Evolutionary conservation across 176 grass and related monocot species (phyloP).

Genomic region (Secale cereale): DNA sequence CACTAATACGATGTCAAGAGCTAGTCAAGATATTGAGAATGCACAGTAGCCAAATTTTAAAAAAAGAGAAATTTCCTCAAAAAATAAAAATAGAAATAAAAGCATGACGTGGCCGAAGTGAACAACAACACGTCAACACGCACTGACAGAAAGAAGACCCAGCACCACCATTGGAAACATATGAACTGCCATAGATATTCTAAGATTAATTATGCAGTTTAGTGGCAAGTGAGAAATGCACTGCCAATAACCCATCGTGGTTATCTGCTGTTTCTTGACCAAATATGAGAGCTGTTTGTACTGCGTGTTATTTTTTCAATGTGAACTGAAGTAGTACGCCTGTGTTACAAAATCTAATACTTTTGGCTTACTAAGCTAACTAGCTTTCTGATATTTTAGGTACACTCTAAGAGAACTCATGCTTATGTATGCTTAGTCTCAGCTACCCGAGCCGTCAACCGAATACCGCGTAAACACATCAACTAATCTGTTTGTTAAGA

Average conservation of each 20-base stretch:
- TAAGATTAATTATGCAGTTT: conserved; percentile 14
- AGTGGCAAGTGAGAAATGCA: background rate
- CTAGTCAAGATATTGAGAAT: too few relatives aligned
- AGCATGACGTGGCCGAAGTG: too few relatives aligned
- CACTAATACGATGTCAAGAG: too few relatives aligned
- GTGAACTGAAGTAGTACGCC: too few relatives aligned
- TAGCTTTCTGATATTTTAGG: too few relatives aligned
- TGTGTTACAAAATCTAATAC: background rate
- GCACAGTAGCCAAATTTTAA: too few relatives aligned
- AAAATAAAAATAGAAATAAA: too few relatives aligned
- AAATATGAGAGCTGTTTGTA: background rate
- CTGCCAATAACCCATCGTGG: background rate
- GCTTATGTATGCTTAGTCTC: background rate
- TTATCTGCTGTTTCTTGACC: background rate
- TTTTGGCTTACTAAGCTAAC: background rate
- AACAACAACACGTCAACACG: fast-evolving
- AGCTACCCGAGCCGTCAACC: too few relatives aligned
- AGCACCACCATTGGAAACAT: background rate
- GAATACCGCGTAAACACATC: too few relatives aligned
- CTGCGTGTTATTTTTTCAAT: background rate
- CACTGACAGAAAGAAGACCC: too few relatives aligned
- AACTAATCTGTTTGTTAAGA: too few relatives aligned
- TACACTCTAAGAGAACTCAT: background rate
- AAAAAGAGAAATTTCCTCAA: too few relatives aligned
- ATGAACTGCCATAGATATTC: background rate